These are phyloP conservation scores for Zymoseptoria crescenta DNA, from an alignment of 2,329 filamentous ascomycete species.

Conservation along the genomic window DNA sequence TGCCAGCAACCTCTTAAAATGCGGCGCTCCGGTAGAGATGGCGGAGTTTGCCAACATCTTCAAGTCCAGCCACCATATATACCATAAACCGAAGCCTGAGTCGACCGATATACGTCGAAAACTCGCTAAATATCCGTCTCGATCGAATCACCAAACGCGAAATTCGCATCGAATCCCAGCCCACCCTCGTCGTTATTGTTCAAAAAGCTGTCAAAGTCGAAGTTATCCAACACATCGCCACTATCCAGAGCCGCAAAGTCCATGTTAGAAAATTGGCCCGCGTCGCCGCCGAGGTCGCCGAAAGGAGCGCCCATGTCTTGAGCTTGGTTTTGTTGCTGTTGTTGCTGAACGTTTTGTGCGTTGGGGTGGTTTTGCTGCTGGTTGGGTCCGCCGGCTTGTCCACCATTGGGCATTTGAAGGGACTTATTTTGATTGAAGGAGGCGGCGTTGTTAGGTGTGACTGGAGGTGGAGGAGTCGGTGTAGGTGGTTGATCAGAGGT, in stretches of 20 bases:
- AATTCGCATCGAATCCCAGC: conserved; percentile 32
- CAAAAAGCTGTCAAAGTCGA: conserved; percentile 61
- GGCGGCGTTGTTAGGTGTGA: conserved; percentile 36
- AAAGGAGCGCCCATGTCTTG: conserved; percentile 35
- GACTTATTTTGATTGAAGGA: conserved; percentile 32
- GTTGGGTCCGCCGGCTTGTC: conserved; percentile 28
- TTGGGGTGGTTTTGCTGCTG: conserved; percentile 16
- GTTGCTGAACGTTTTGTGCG: conserved; percentile 13
- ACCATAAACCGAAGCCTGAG: background rate
- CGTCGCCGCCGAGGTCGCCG: conserved; percentile 31
- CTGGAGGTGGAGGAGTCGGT: conserved; percentile 42
- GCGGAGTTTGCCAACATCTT: background rate
- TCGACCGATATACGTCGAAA: background rate
- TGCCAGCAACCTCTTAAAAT: background rate
- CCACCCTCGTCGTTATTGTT: conserved; percentile 44
- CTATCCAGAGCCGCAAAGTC: conserved; percentile 41
- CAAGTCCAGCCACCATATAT: background rate
- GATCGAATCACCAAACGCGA: conserved; percentile 26
- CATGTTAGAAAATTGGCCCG: conserved; percentile 31
- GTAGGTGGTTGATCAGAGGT: conserved; percentile 35
- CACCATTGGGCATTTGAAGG: conserved; percentile 29
- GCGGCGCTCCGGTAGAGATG: background rate
- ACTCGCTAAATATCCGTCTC: conserved; percentile 16
- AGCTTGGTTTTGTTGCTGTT: conserved; percentile 6
- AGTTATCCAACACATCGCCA: conserved; percentile 59